Evolutionary conservation across 257 asterid species (phyloP), one percentile per base, ranked within the genome.

Genomic region (Anisodus tanguticus): DNA sequence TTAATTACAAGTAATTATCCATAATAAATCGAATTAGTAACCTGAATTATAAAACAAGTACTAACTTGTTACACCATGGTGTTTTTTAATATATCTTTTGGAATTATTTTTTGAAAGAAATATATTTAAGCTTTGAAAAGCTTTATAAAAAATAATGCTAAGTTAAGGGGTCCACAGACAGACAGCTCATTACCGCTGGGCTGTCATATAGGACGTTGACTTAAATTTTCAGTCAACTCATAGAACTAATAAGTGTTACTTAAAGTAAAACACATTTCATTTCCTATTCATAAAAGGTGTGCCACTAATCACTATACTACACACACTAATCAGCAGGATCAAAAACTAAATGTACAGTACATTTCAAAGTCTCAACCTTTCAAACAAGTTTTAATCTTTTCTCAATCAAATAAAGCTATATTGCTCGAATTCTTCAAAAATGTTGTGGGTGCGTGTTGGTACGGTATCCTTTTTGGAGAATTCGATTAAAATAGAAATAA

Each of bases 141-240:
- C 54, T 39, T 39, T 4, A 79, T 43, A 4, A 58, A 43, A 11
- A 54, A 45, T 37, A 58, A 72, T 39, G 37, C 3, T 62, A 69
- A 26, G 59, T 17, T 22, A n/a, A 64, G 68, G 86, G 85, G 58
- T 63, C 72, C 16, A 49, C 79, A 79, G 85, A 49, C 79, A 79
- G 85, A 83, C 86, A 87, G 87, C 90, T 80, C 86, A 77, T 77
- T 62, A 90, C 90, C 91, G 91, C 90, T 90, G 93, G 93, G 85
- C 83, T 87, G 84, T 82, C 83, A 26, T 58, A 64, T 83, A 26
- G 53, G 80, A 12, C 64, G 86, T 88, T 90, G 93, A 87, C 92
- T 84, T 84, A 60, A 31, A 82, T 16, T 11, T 35, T 84, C 86
- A 88, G 91, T 92, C 93, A 91, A 90, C 89, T 15, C 74, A 47